Evolutionary conservation across 2,329 filamentous ascomycete species (phyloP), one percentile per base, ranked within the genome.

Genomic region (Penicillium sp.): DNA sequence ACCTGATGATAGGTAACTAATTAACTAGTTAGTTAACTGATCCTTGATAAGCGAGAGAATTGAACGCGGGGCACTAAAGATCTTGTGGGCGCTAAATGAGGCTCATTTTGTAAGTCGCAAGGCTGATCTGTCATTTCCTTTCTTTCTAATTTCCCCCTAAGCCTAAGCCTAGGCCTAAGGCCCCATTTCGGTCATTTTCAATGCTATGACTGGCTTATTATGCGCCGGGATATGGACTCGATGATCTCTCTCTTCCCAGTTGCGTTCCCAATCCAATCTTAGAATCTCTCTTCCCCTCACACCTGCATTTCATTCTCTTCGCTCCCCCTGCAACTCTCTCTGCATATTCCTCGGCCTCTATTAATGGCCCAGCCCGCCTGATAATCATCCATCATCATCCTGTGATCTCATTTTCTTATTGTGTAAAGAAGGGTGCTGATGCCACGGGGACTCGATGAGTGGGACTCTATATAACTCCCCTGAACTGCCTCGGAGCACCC

Each of bases 381-480:
- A 27, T 28, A 28, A 36, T 43, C 13, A 4, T 11, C 32, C 35
- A 22, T 28, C 22, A 36, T 43, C 13, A 4, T 11, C 32, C 35
- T 13, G 18, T 24, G 35, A 11, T 10, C 14, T 32, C 14, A 9
- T 16, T 31, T 38, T 26, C 18, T 32, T 13, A n/a, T 6, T 3
- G 9, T 27, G 13, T 22, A 13, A 43, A 28, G 26, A 28, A 28
- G n/a, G 16, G 20, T 22, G 28, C 32, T 27, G 28, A 18, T 14
- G 16, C 13, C 6, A 29, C 41, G 14, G 38, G 40, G 47, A 36
- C 43, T 31, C 40, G 39, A 50, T 50, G 48, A 40, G 40, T 36
- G 48, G 28, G 44, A 44, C 48, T 53, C 40, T 51, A 47, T 53
- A 55, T 46, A 44, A 24, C 27, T 32, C 46, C 37, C 40, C 42